Evolutionary conservation across 1,284 basidiomycete species (phyloP), one percentile per base, ranked within the genome.

Genomic region (Pseudozyma tsukubaensis): DNA sequence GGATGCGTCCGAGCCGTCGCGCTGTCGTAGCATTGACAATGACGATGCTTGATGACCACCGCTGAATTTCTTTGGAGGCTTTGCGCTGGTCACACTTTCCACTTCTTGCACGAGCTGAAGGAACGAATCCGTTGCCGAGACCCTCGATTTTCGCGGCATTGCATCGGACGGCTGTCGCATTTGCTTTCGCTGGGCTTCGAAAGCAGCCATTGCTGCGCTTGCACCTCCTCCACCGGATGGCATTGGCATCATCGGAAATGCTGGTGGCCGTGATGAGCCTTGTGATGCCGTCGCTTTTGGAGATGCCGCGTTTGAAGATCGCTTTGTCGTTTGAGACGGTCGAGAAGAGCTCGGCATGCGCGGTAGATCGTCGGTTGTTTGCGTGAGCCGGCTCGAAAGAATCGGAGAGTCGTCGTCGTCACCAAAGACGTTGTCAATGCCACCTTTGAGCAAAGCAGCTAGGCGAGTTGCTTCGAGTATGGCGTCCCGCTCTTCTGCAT

Each of bases 201-300:
- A 69, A 1, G 72, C 72, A 14, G 72, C 62, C 55, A 74, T 49
- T 19, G 72, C 66, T 8, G 65, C 55, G 9, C 59, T 50, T 16
- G 65, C 54, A 1, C 48, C 54, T 9, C 47, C 59, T 18, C 51
- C 37, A 11, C 47, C 14, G 9, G 56, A 18, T 10, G n/a, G 50
- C 34, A 60, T 24, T 3, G 65, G 50, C 50, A 68, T 68, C 4
- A 39, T 37, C 8, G 67, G 60, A 18, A 70, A 21, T 7, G 52
- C 10, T n/a, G 53, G 52, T 29, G 24, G 24, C 24, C 24, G 24
- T 29, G 24, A 29, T 29, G 24, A 29, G 24, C 24, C 24, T 29
- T 29, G 24, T 29, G 43, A 37, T 4, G 16, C n/a, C 14, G 45
- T 14, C 13, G 45, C 9, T 8, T 36, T 40, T 2, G 54, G 16